Evolutionary conservation across 2,329 filamentous ascomycete species (phyloP), one percentile per base, ranked within the genome.

Genomic region (Colletotrichum noveboracense): DNA sequence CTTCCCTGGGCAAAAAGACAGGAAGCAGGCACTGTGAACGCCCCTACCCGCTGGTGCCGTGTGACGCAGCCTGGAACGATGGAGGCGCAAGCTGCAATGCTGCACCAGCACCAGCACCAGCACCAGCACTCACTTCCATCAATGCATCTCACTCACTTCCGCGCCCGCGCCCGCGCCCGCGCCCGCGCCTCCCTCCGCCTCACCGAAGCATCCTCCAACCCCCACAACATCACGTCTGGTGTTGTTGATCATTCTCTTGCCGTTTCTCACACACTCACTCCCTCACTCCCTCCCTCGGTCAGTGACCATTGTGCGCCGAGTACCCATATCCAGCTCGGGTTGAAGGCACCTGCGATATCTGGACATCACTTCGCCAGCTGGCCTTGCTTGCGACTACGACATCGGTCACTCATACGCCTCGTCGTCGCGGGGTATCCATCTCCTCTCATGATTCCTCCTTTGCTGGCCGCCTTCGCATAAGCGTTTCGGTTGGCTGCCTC

Each of bases 41-140:
- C 55, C 38, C 55, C 36, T 52, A 34, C 18, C 30, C 38, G 55
- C 24, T 28, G 55, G 55, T 58, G 55, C 68, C 55, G 69, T 67
- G 69, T 75, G 62, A 75, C 73, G 62, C 69, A 62, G 61, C 62
- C 73, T 73, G 73, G 69, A 75, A 72, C 73, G 69, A 64, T 26
- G 67, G 71, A 74, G 67, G 71, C 71, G 67, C 71, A 70, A 74
- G 71, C 71, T 70, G 71, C 26, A 60, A 67, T 52, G 43, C 43
- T 52, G 43, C 43, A 38, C 32, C 32, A 13, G 32, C 12, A 32
- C 30, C 30, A 32, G 30, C 30, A 32, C 34, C 34, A 36, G 34
- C 34, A 36, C 34, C 34, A 38, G 36, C 36, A 21, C 43, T 24
- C 43, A 52, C 43, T 52, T 21, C 36, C 36, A 38, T 38, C 43